These are phyloP conservation scores for Pseudonectria buxi DNA, from an alignment of 2,329 filamentous ascomycete species.

Conservation along the genomic window DNA sequence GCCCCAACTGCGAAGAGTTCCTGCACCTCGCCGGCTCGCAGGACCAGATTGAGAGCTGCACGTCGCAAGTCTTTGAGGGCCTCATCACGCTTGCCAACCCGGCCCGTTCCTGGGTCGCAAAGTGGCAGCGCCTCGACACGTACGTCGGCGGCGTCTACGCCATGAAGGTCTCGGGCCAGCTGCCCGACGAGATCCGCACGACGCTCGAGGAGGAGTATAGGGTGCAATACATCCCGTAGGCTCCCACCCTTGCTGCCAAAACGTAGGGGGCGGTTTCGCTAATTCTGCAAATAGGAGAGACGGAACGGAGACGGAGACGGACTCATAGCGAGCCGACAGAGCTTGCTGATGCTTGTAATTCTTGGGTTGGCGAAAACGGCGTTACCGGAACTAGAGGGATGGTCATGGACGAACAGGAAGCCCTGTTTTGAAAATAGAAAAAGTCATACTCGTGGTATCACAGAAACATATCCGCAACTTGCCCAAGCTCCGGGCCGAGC, in stretches of 20 bases:
- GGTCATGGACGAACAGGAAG: constrained; percentile 3
- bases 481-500: no score
- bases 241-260: not conserved
- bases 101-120: constrained; percentile 85
- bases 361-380: constrained; percentile 24
- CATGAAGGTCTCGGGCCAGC: constrained; percentile 82
- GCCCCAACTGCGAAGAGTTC: constrained; percentile 94
- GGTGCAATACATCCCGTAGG: constrained; percentile 58
- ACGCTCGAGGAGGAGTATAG: constrained; percentile 57
- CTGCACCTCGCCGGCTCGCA: constrained; percentile 72
- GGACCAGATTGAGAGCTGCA: constrained; percentile 86
- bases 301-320: constrained; percentile 47
- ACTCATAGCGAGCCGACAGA: constrained; percentile 25
- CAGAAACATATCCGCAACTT: constrained; percentile 9
- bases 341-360: constrained; percentile 11
- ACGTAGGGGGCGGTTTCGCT: constrained; percentile 1
- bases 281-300: constrained; percentile 39
- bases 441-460: constrained; percentile 24
- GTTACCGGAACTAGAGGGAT: constrained; percentile 16
- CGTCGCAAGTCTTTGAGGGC: constrained; percentile 92
- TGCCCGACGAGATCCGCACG: constrained; percentile 58
- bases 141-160: constrained; percentile 90
- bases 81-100: constrained; percentile 80
- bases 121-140: constrained; percentile 85
- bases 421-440: constrained; percentile 8